A percentile compares a stretch with the other conserved stretches of the same genome.
Conservation (phyloP, 2,329 filamentous ascomycete genomes). For the Colletotrichum eremochloae region DNA sequence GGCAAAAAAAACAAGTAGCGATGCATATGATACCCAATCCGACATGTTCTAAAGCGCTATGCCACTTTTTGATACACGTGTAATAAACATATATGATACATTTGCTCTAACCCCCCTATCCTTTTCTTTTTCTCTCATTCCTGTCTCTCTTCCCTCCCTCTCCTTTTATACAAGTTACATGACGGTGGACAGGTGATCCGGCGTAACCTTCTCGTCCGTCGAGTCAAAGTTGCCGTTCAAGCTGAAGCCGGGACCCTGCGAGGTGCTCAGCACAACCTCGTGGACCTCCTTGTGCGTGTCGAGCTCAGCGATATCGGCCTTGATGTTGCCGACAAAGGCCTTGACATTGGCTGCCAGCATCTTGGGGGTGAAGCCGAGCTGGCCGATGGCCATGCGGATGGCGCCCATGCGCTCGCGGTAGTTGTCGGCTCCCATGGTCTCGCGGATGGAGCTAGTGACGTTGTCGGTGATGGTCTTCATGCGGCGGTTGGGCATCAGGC, state of each 20-base stretch:
- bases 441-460: constrained; percentile 79
- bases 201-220: constrained; percentile 67
- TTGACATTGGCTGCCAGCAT: constrained; percentile 88
- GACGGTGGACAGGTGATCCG: constrained; percentile 64
- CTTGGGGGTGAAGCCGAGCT: constrained; percentile 89
- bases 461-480: constrained; percentile 90
- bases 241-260: constrained; percentile 87
- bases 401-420: constrained; percentile 90
- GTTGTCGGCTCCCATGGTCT: constrained; percentile 85
- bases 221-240: constrained; percentile 84
- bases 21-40: constrained; percentile 50
- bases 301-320: constrained; percentile 74
- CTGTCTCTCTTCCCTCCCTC: constrained; percentile 7
- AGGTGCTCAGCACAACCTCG: constrained; percentile 85
- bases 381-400: constrained; percentile 89
- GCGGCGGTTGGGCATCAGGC: constrained; percentile 92
- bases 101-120: constrained; percentile 37
- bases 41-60: constrained; percentile 41
- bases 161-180: constrained; percentile 58
- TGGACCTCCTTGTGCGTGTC: constrained; percentile 59
- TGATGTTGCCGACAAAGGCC: constrained; percentile 80
- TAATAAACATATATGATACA: constrained; percentile 56
- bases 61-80: constrained; percentile 40
- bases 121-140: neutral
- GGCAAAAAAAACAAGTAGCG: constrained; percentile 39